Base-by-base conservation (phyloP, 768 basidiomycete genomes). In the Lactarius pseudohatsudake region DNA sequence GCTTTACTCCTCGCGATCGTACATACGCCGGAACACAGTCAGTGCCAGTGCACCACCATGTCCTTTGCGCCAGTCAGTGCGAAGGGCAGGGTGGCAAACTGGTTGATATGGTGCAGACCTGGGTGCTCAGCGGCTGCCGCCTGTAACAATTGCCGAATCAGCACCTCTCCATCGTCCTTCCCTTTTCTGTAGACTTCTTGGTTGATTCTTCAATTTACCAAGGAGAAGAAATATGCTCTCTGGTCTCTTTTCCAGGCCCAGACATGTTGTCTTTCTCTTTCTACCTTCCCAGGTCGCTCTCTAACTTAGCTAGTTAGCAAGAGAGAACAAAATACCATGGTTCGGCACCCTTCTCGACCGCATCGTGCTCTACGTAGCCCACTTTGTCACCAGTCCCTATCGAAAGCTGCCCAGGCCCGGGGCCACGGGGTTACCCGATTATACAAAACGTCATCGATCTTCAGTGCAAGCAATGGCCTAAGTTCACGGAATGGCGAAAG, bases 401-500 rank as follows among this genome's bases (percentile, higher is more conserved):
- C 54, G 61, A 11, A 62, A 63, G 41, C 34, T 63, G 5, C 62
- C 34, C 62, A 36, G 2, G n/a, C n/a, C n/a, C n/a, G n/a, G 62
- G 62, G 6, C 66, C 66, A 6, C 50, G 62, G 15, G 63, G 66
- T 36, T 64, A 64, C 9, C 67, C 64, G 3, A 47, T 68, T 38
- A 53, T 65, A 40, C 63, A 64, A 2, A 68, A 64, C 47, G 22
- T 55, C 4, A 11, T 57, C 4, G 45, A 57, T 26, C 16, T 64
- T 1, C 34, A 9, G 18, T 4, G 34, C 20, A 13, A 18, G 3
- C 63, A 57, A 32, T 68, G 63, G 54, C 54, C 64, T 28, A 63
- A 47, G 50, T 68, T 57, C 36, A 30, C 53, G 3, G 58, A 50
- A 20, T 64, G 67, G 58, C 53, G 43, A 30, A 64, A 68, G 57